phyloP scores from a whole-genome alignment of 306 rosid genomes.

The Cajanus cajan region DNA sequence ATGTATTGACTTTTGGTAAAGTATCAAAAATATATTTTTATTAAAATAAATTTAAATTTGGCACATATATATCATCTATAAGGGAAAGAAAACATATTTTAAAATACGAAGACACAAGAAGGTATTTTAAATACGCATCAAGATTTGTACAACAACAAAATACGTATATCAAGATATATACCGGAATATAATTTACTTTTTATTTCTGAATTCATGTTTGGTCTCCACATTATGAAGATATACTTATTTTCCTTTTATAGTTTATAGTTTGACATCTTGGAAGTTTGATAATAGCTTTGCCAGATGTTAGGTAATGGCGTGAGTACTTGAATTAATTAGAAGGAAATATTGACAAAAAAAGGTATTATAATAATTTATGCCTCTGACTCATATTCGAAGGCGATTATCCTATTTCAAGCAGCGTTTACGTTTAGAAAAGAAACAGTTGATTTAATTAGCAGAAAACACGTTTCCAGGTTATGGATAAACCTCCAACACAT shows the following conservation, averaged over 20 bases:
- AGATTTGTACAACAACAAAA: background rate
- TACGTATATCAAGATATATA: background rate
- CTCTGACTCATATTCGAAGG: background rate
- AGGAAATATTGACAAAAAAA: background rate
- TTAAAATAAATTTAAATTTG: background rate
- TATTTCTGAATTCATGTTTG: background rate
- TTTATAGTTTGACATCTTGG: background rate
- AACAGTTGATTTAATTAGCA: background rate
- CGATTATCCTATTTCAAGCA: background rate
- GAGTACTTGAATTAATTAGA: background rate
- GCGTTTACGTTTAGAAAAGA: background rate
- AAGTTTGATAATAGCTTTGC: background rate
- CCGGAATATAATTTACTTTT: background rate
- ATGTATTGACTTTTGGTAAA: too few species aligned
- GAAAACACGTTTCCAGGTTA: background rate
- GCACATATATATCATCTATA: background rate
- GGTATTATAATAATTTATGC: background rate
- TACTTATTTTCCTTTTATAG: background rate
- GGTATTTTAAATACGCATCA: background rate
- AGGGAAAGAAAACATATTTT: background rate
- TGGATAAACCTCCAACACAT: background rate
- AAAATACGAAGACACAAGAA: background rate
- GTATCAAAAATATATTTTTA: background rate
- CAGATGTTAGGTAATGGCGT: background rate
- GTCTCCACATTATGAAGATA: background rate